Evolutionary conservation across 2,329 filamentous ascomycete species (phyloP).

Genomic region (Microdochium bolleyi): DNA sequence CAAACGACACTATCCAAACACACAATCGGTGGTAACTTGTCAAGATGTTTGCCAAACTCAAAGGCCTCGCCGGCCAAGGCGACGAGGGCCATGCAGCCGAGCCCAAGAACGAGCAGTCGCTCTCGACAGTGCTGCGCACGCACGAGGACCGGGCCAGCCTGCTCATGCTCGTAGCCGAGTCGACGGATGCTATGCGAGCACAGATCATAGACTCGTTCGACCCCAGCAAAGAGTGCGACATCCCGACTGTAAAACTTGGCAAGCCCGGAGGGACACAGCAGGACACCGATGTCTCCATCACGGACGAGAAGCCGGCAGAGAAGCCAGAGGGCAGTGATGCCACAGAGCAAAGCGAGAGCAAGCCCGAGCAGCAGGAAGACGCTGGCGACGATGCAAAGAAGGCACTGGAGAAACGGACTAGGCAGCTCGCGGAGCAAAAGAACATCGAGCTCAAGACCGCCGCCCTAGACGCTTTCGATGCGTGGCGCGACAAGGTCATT

Average conservation of each 20-base stretch:
- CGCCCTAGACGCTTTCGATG: slow-evolving; percentile 17
- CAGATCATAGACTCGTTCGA: slow-evolving; percentile 9
- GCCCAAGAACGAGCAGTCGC: slow-evolving; percentile 8
- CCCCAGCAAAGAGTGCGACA: slow-evolving; percentile 2
- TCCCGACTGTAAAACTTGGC: not conserved
- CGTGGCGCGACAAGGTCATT: slow-evolving; percentile 19
- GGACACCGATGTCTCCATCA: not conserved
- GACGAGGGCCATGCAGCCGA: not conserved
- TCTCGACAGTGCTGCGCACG: slow-evolving; percentile 9
- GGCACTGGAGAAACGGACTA: slow-evolving; percentile 12
- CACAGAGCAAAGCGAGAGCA: not conserved
- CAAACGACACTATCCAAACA: too few species aligned
- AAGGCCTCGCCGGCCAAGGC: slow-evolving; percentile 3
- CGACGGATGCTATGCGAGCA: slow-evolving; percentile 7
- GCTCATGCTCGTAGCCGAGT: slow-evolving; percentile 8
- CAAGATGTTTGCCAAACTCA: slow-evolving; percentile 6
- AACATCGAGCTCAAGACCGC: slow-evolving; percentile 15
- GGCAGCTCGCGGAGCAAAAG: slow-evolving; percentile 14
- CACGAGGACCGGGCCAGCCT: slow-evolving; percentile 8
- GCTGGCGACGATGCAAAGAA: slow-evolving; percentile 9
- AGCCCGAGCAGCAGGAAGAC: not conserved
- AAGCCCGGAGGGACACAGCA: not conserved
- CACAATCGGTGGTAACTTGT: too few species aligned
- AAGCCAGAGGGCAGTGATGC: not conserved
- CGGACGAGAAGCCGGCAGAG: slow-evolving; percentile 1